phyloP scores from a whole-genome alignment of 2,329 filamentous ascomycete species.

The Aspergillus sp. region DNA sequence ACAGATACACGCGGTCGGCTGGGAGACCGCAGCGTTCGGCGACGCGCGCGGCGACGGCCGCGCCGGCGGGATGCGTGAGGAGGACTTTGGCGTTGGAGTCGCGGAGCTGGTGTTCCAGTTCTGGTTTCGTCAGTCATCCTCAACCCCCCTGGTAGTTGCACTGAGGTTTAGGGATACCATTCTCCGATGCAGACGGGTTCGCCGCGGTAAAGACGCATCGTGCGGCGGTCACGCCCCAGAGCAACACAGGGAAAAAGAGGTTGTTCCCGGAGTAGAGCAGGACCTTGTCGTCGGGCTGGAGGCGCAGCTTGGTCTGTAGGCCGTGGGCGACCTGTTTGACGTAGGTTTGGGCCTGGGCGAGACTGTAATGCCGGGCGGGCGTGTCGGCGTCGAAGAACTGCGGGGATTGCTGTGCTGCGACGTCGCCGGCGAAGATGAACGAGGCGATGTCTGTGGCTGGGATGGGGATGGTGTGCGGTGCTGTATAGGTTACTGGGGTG shows the following conservation, averaged over 20 bases:
- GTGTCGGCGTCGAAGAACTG: slow-evolving; percentile 8
- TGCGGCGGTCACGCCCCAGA: slow-evolving; percentile 7
- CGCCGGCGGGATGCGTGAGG: background rate
- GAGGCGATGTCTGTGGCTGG: slow-evolving; percentile 8
- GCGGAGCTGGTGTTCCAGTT: slow-evolving; percentile 9
- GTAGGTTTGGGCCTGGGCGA: slow-evolving; percentile 5
- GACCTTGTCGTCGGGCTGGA: slow-evolving; percentile 8
- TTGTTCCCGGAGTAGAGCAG: slow-evolving; percentile 5
- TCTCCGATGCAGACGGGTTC: background rate
- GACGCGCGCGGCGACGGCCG: slow-evolving; percentile 1
- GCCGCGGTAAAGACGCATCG: slow-evolving; percentile 7
- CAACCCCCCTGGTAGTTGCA: background rate
- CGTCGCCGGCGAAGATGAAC: slow-evolving; percentile 4
- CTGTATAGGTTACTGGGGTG: background rate
- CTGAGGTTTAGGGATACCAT: background rate
- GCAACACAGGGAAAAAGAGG: slow-evolving; percentile 4
- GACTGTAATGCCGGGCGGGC: slow-evolving; percentile 4
- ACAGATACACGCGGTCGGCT: background rate
- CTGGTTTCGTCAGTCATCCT: background rate
- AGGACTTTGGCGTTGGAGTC: slow-evolving; percentile 7
- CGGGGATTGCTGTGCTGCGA: background rate
- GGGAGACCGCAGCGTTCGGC: background rate
- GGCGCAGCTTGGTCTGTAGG: background rate
- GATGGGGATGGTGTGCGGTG: slow-evolving; percentile 2
- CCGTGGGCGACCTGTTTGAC: slow-evolving; percentile 7